Evolutionary conservation across 1,284 basidiomycete genomes (phyloP).

Genomic region (Apiotrichum montevideense): DNA sequence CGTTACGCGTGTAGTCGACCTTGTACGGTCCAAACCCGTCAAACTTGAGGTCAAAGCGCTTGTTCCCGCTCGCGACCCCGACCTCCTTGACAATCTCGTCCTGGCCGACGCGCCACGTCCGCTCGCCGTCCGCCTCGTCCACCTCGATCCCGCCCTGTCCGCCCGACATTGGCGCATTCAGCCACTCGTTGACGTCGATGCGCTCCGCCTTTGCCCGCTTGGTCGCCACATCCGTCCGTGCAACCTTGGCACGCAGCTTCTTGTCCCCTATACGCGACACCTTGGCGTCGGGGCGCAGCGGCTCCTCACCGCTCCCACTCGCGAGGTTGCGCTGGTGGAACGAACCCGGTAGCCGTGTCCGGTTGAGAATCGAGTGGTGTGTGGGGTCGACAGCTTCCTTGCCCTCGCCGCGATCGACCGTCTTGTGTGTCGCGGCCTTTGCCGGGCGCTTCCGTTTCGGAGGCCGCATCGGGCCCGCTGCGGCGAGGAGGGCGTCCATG

Average conservation of each 20-base stretch:
- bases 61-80: slow-evolving; percentile 66
- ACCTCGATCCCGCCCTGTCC: slow-evolving; percentile 43
- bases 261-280: slow-evolving; percentile 57
- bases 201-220: slow-evolving; percentile 40
- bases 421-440: slow-evolving; percentile 29
- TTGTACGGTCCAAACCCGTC: slow-evolving; percentile 67
- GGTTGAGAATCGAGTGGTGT: slow-evolving; percentile 54
- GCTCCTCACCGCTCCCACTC: slow-evolving; percentile 20
- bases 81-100: slow-evolving; percentile 65
- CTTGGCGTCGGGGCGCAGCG: slow-evolving; percentile 27
- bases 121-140: slow-evolving; percentile 52
- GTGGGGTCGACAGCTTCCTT: slow-evolving; percentile 53
- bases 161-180: slow-evolving; percentile 34
- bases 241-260: slow-evolving; percentile 65
- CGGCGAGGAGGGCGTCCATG: slow-evolving; percentile 67
- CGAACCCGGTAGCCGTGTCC: slow-evolving; percentile 35
- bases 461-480: slow-evolving; percentile 58
- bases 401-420: slow-evolving; percentile 31
- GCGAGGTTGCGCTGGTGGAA: slow-evolving; percentile 34
- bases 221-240: slow-evolving; percentile 52
- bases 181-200: slow-evolving; percentile 44
- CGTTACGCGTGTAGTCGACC: slow-evolving; percentile 80
- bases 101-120: slow-evolving; percentile 84
- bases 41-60: slow-evolving; percentile 71
- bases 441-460: slow-evolving; percentile 17